Conservation (phyloP, 192 early-diverging fungal species). For the Allomyces macrogynus region DNA sequence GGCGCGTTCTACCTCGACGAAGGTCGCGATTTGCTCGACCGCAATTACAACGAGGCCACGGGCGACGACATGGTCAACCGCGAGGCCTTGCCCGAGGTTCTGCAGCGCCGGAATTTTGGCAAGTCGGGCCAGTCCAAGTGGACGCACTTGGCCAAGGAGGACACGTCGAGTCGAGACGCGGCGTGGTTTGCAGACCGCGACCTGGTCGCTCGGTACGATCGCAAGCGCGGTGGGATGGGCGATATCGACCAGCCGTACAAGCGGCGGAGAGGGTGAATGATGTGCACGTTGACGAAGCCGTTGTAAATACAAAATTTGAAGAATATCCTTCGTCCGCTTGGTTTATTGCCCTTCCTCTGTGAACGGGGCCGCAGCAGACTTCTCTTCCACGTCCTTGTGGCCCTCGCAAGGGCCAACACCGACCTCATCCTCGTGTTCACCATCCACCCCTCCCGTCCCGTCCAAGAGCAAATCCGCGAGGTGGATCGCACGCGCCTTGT, state of each 20-base stretch:
- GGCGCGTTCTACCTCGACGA: slow-evolving; percentile 64
- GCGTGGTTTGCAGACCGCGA: slow-evolving; percentile 1
- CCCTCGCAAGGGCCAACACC: no score
- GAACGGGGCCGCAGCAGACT: no score
- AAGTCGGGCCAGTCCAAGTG: slow-evolving; percentile 66
- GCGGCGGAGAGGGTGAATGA: no score
- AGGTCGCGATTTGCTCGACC: slow-evolving; percentile 29
- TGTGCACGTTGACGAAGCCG: no score
- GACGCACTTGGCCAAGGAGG: slow-evolving; percentile 64
- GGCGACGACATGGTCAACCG: slow-evolving; percentile 38
- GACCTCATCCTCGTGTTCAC: no score
- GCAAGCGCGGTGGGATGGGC: slow-evolving; percentile 1
- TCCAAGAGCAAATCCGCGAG: no score
- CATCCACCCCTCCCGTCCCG: no score
- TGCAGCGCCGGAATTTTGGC: slow-evolving; percentile 87
- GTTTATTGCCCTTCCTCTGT: no score
- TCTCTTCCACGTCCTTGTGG: no score
- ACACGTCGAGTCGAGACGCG: slow-evolving; percentile 34
- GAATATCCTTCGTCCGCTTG: no score
- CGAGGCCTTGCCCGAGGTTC: slow-evolving; percentile 56
- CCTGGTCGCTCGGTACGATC: neutral
- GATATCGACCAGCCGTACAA: neutral
- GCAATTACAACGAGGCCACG: slow-evolving; percentile 53
- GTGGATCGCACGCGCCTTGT: neutral
- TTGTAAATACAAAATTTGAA: no score